Evolutionary conservation across 2,329 filamentous ascomycete species (phyloP), one percentile per base, ranked within the genome.

Genomic region (Epichloe bromicola): DNA sequence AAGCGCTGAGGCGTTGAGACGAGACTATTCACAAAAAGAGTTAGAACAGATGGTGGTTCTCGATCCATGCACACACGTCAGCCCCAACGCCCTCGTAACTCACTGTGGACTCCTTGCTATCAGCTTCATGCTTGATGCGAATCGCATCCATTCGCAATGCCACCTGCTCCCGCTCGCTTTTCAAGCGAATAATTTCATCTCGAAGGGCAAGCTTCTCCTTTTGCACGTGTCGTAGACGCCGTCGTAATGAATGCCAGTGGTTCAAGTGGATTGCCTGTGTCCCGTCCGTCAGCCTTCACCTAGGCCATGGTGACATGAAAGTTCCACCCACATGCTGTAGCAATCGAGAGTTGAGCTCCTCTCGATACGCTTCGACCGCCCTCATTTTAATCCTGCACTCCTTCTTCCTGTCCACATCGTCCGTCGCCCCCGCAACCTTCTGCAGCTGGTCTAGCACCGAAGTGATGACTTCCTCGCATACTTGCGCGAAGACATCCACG

Each of bases 71-170:
- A 14, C 34, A 12, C 36, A 7, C 15, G 36, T 38, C 10, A 20
- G 20, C 3, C 7, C 1, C 2, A 44, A n/a, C 14, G 3, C 41
- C 23, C 15, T 6, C 14, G 14, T 20, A 37, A 63, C 72, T 55
- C 63, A 79, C 79, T 63, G 75, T 65, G 50, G 74, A 70, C 51
- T 74, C 68, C 54, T 71, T 72, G 48, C 69, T 75, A 30, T 78
- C 74, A 3, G 66, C 70, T 54, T 83, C 79, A 51, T 84, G 79
- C 57, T 73, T 75, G 37, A 73, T 72, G 43, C 81, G 70, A n/a
- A 83, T 68, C 7, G 78, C 77, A 55, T 85, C 81, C 71, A 81
- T 82, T 41, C 73, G 74, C 17, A 84, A 63, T 5, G 75, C 78
- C 7, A 84, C 74, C 56, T 83, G 74, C 57, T 83, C 79, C 49